phyloP scores from a whole-genome alignment of 2,329 filamentous ascomycete genomes.

The Microsporum canis region DNA sequence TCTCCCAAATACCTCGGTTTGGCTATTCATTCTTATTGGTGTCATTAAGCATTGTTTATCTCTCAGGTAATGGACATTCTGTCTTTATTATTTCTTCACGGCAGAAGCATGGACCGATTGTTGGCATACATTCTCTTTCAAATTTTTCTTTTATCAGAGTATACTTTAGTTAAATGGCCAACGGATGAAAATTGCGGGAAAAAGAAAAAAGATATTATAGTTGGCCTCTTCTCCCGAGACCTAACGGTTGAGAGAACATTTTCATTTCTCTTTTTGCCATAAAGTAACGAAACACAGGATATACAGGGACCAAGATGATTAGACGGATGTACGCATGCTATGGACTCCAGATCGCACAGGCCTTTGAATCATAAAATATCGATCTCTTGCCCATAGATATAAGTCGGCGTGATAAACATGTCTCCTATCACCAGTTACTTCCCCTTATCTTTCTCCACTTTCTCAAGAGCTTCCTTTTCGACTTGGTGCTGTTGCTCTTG shows the following conservation, averaged over 20 bases:
- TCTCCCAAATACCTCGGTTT: background rate
- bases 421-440: background rate
- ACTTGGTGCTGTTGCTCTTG: slow-evolving; percentile 63
- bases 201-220: too few species aligned
- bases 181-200: too few species aligned
- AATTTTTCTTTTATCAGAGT: too few species aligned
- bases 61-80: too few species aligned
- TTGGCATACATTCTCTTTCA: too few species aligned
- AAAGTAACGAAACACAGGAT: background rate
- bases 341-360: background rate
- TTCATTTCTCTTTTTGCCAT: background rate
- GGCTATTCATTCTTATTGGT: too few species aligned
- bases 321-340: background rate
- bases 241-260: background rate
- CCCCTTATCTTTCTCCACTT: slow-evolving; percentile 18
- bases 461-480: slow-evolving; percentile 46
- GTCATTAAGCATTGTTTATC: too few species aligned
- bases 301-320: background rate
- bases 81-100: too few species aligned
- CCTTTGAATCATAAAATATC: background rate
- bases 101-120: too few species aligned
- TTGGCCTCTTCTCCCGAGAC: too few species aligned
- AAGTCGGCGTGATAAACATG: background rate
- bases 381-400: background rate
- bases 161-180: too few species aligned